Base-by-base conservation (phyloP, 257 asterid genomes). In the Vinca minor region DNA sequence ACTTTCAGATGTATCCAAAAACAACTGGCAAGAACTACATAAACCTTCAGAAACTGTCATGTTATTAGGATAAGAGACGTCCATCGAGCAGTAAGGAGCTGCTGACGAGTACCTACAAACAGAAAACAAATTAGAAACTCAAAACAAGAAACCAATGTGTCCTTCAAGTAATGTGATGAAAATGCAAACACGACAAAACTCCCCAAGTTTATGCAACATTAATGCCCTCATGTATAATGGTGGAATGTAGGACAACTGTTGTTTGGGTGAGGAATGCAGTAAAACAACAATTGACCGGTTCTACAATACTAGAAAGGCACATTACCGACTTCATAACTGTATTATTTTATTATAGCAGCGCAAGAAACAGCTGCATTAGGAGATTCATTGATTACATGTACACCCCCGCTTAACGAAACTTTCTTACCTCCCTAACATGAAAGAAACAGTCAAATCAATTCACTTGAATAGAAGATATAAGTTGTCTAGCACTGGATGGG, bases 81-180 rank as follows among this genome's bases (percentile, higher is more conserved):
- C 95, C 89, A 87, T 82, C 81, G 76, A 84, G 74, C 64, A 55
- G 66, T 63, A 69, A 50, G 69, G 64, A 75, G 67, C 81, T 66
- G 75, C 67, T 52, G 63, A 74, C 65, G 55, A 68, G 49, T 73
- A 25, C 72, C 66, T 76, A n/a, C 50, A 59, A 60, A 70, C 15
- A 21, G 58, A 46, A 29, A 50, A 1, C 4, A 9, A 13, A 42
- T 1, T 14, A 42, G 8, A 44, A 1, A 15, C 3, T 41, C 20
- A 45, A 73, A 36, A 9, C 20, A 69, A 3, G 17, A 1, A 7
- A n/a, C 38, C 25, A 41, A 50, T 9, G 5, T 5, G 18, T 17
- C 42, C 23, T 59, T 48, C 32, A 18, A 47, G 61, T 41, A 28
- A 29, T 39, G 3, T 55, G 60, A 11, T 28, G 17, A 8, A 36